Conservation (phyloP, 148 eudicot genomes). For the Limonium bicolor region DNA sequence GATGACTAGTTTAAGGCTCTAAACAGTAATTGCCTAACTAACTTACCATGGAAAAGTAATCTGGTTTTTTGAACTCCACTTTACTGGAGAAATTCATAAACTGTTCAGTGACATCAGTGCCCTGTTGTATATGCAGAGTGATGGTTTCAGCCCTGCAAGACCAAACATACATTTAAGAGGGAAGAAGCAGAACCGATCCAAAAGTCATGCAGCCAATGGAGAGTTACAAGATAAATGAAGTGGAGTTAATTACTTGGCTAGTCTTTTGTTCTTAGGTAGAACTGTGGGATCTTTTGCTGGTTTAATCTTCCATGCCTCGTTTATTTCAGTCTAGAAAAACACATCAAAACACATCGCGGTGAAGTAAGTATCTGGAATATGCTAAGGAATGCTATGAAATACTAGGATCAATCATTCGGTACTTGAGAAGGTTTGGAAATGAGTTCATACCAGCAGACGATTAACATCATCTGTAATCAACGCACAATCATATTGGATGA, state of each 20-base stretch:
- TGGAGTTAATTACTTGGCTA: conserved; percentile 83
- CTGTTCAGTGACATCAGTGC: conserved; percentile 39
- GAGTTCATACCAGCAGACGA: conserved; percentile 87
- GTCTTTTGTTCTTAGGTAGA: conserved; percentile 70
- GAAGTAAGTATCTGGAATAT: too few relatives aligned
- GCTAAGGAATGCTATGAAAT: too few relatives aligned
- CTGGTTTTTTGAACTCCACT: conserved; percentile 39
- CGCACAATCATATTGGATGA: too few relatives aligned
- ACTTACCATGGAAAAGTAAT: conserved; percentile 62
- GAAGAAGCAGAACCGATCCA: too few relatives aligned
- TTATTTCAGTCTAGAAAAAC: conserved; percentile 62
- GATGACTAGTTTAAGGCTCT: too few relatives aligned
- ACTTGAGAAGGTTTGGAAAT: too few relatives aligned
- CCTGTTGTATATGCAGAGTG: conserved; percentile 53
- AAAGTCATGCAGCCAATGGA: too few relatives aligned
- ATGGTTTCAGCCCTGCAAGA: conserved; percentile 60
- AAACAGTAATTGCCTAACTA: too few relatives aligned
- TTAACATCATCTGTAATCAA: conserved; percentile 72
- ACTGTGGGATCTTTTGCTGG: conserved; percentile 50
- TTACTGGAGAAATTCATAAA: conserved; percentile 25
- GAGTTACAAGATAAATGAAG: too few relatives aligned
- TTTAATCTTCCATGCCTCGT: conserved; percentile 87
- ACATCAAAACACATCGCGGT: too few relatives aligned
- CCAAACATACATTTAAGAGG: too few relatives aligned
- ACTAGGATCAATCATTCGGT: too few relatives aligned